phyloP scores from a whole-genome alignment of 1,284 basidiomycete species.

The Ustilago vetiveriae region DNA sequence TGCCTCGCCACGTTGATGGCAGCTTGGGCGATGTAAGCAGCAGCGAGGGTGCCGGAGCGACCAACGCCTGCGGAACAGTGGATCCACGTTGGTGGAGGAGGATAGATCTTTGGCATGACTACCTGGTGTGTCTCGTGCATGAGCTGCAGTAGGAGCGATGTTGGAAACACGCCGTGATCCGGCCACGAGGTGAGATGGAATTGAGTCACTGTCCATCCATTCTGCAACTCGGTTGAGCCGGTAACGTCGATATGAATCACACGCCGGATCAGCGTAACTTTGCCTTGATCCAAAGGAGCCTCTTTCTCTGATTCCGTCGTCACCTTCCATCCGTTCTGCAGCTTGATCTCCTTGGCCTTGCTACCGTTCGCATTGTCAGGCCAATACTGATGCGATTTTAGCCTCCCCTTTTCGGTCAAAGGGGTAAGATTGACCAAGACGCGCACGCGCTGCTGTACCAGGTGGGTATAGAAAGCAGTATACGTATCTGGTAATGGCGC shows the following conservation, averaged over 20 bases:
- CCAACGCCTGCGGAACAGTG: constrained; percentile 74
- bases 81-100: constrained; percentile 77
- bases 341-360: constrained; percentile 1
- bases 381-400: constrained; percentile 64
- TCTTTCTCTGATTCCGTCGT: background rate
- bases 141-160: constrained; percentile 36
- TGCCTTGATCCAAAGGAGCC: constrained; percentile 21
- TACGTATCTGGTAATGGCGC: constrained; percentile 92
- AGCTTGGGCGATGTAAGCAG: constrained; percentile 63
- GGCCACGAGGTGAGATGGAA: constrained; percentile 81
- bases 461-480: constrained; percentile 76
- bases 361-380: constrained; percentile 14
- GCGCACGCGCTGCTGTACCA: constrained; percentile 26
- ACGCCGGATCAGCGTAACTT: constrained; percentile 17
- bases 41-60: constrained; percentile 70
- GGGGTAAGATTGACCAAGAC: constrained; percentile 65
- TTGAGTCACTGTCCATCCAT: constrained; percentile 71
- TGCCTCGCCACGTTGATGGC: constrained; percentile 10
- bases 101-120: constrained; percentile 60
- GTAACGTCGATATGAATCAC: constrained; percentile 11
- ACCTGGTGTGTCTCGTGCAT: constrained; percentile 26
- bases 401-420: constrained; percentile 44
- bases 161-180: constrained; percentile 78
- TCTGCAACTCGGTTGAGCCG: background rate
- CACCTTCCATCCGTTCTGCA: constrained; percentile 25